Percentiles rank a stretch among this genome's conserved stretches.
Conservation (phyloP, 768 basidiomycete species). For the Phanerochaete sordida region DNA sequence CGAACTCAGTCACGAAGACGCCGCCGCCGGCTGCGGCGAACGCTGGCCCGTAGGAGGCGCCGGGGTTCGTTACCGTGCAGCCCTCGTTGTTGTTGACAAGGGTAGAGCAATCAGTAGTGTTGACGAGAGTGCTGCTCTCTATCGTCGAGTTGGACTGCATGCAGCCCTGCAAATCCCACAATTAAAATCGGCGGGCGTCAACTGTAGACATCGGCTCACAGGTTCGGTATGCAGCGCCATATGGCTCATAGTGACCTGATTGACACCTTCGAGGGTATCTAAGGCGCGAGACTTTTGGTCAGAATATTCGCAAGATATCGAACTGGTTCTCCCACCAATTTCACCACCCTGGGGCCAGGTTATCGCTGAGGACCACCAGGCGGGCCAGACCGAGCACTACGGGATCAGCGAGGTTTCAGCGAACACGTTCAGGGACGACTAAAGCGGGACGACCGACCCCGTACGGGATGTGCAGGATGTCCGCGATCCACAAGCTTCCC, state of each 20-base stretch:
- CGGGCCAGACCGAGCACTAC: conserved; percentile 72
- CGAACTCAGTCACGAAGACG: conserved; percentile 72
- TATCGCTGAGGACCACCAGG: conserved; percentile 54
- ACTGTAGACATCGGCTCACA: no score
- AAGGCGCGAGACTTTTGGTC: neutral
- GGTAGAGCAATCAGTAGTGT: conserved; percentile 59
- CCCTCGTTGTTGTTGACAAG: conserved; percentile 56
- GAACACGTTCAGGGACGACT: conserved; percentile 51
- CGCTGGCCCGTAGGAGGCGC: conserved; percentile 51
- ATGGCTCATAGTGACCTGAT: conserved; percentile 59
- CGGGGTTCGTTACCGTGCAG: conserved; percentile 58
- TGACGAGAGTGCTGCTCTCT: conserved; percentile 49
- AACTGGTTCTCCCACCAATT: conserved; percentile 17
- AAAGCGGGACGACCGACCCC: conserved; percentile 37
- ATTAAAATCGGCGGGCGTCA: no score
- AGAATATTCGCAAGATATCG: neutral
- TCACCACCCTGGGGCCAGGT: conserved; percentile 62
- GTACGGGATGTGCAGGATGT: conserved; percentile 63
- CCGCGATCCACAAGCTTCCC: conserved; percentile 62
- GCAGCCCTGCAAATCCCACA: conserved; percentile 58
- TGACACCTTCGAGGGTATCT: conserved; percentile 83
- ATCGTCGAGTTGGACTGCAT: conserved; percentile 41
- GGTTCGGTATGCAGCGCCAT: conserved; percentile 71
- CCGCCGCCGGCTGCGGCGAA: conserved; percentile 71
- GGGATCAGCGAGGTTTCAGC: conserved; percentile 11